Evolutionary conservation across 169 alveolate genomes (phyloP).

Genomic region (Perkinsus marinus): DNA sequence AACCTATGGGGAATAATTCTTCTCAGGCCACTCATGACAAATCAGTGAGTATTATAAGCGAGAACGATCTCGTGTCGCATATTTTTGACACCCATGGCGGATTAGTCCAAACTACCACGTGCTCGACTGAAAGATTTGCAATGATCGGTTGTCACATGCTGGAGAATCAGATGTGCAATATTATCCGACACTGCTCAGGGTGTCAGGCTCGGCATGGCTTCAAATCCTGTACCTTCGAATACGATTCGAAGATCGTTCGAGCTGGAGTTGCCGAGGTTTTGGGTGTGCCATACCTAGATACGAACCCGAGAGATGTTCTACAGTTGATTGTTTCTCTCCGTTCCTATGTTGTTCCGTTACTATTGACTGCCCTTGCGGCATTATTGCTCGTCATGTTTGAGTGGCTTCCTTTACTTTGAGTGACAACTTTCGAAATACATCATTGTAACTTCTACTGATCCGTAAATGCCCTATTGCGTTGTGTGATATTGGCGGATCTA

Average conservation of each 20-base stretch:
- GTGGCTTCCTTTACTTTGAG: not conserved
- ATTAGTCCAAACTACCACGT: not conserved
- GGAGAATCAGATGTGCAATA: not conserved
- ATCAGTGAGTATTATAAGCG: not conserved
- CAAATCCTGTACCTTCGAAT: not conserved
- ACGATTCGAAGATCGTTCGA: not conserved
- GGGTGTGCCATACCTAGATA: not conserved
- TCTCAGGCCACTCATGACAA: not conserved
- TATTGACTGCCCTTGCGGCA: not conserved
- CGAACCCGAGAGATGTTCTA: not conserved
- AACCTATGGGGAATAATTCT: not conserved
- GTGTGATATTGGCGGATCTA: too few species aligned
- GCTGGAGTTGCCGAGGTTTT: not conserved
- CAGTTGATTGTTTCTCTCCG: not conserved
- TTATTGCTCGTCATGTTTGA: not conserved
- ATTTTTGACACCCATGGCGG: not conserved
- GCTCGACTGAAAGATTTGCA: not conserved
- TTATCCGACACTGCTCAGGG: not conserved
- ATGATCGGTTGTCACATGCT: not conserved
- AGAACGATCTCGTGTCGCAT: not conserved
- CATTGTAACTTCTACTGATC: too few species aligned
- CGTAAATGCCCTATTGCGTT: too few species aligned
- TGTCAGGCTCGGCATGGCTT: not conserved
- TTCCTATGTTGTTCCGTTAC: not conserved
- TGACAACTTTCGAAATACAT: not conserved